Conservation (phyloP, 371 early-diverging fungal genomes). For the Haplosporangium sp. region DNA sequence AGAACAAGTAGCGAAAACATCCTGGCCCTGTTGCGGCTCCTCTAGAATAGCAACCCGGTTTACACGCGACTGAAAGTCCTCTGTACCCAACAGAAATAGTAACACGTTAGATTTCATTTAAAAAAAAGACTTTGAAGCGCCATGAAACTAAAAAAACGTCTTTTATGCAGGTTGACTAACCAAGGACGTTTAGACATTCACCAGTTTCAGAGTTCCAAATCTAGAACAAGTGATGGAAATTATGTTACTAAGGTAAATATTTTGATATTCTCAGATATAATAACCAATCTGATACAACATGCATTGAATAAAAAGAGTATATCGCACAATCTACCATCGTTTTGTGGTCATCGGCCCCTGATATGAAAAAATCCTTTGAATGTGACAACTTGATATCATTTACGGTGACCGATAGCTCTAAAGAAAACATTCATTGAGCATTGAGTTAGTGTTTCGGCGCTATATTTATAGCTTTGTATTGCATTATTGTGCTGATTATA, state of each 20-base stretch:
- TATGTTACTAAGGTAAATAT: not conserved
- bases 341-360: constrained; percentile 34
- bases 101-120: not conserved
- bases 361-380: constrained; percentile 37
- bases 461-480: not conserved
- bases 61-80: constrained; percentile 8
- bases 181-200: constrained; percentile 4
- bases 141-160: not conserved
- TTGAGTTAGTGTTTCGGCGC: not conserved
- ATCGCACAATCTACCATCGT: constrained; percentile 26
- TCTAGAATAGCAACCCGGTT: constrained; percentile 30
- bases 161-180: constrained; percentile 14
- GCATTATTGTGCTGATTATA: too few relatives aligned
- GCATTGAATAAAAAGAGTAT: not conserved
- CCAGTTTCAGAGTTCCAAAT: constrained; percentile 51
- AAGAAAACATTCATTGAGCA: not conserved
- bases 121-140: not conserved
- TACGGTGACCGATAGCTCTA: constrained; percentile 34
- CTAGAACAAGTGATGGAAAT: constrained; percentile 11
- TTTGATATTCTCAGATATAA: too few relatives aligned
- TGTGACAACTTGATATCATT: constrained; percentile 48
- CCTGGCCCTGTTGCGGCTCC: constrained; percentile 12
- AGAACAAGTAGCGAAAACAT: constrained; percentile 46
- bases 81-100: not conserved
- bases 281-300: not conserved